Evolutionary conservation across 1,139 yeast species (phyloP).

Genomic region (Candida neerlandica): DNA sequence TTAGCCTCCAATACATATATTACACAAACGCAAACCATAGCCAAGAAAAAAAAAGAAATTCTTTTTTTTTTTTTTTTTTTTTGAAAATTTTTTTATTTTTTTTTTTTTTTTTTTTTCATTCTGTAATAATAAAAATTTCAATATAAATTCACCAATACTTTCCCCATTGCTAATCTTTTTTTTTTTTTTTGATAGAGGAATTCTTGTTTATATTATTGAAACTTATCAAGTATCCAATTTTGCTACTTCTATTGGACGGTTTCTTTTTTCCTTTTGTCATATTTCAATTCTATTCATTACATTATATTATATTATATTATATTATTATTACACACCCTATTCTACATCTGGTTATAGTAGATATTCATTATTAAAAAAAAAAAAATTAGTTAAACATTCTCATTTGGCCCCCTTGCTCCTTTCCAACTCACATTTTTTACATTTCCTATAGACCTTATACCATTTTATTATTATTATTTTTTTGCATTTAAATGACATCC

Average conservation of each 20-base stretch:
- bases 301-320: too few relatives aligned
- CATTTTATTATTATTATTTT: neutral
- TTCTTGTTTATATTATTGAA: neutral
- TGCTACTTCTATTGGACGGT: neutral
- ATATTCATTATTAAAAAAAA: neutral
- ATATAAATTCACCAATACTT: constrained; percentile 5
- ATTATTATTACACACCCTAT: neutral
- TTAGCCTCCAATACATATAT: neutral
- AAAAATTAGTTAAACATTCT: too few relatives aligned
- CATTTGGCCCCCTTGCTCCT: neutral
- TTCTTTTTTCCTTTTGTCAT: neutral
- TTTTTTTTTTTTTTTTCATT: neutral
- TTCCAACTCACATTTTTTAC: neutral
- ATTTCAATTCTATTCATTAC: neutral
- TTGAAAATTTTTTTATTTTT: constrained; percentile 2
- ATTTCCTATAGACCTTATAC: neutral
- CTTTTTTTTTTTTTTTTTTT: constrained; percentile 1
- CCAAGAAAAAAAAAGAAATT: neutral
- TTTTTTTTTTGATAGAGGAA: neutral
- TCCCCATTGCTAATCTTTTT: neutral
- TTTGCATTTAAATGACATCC: constrained; percentile 19
- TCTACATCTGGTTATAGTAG: constrained; percentile 8
- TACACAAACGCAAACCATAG: neutral
- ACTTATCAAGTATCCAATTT: neutral
- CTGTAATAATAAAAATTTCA: neutral